Base-by-base conservation (phyloP, 257 asterid species). In the Forsythia suspensa region DNA sequence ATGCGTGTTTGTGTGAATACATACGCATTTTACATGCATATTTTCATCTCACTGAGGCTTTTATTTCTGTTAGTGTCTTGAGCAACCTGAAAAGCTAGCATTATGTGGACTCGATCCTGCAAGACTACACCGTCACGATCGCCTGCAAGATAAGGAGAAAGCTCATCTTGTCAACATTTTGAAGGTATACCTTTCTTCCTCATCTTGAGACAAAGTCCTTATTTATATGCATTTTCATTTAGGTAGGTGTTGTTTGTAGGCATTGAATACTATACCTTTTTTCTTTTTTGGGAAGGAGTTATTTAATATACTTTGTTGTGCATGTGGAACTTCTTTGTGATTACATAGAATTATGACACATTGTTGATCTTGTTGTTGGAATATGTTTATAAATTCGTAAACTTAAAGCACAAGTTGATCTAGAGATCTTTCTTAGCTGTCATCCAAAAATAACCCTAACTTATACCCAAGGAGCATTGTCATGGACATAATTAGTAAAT, bases 71-170 rank as follows among this genome's bases (percentile, higher is more conserved):
- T 73, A 93, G 98, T 86, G 92, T 80, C 88, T 90, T 77, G 96
- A 88, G 87, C 89, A 87, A 84, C 93, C 98, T 84, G 94, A 90
- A 85, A 93, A 93, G 84, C 87, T 93, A 73, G 96, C 90, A 43
- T 82, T 93, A 44, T 91, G 97, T 80, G 98, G 98, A 76, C 98
- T 93, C 61, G 93, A 90, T 85, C 91, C 97, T 85, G 82, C 85
- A 73, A 83, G 79, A 80, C 84, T 93, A 87, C 83, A 88, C 73
- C 89, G 93, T 72, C 87, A 86, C 80, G 98, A 91, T 83, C 98
- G 98, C 51, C 88, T 93, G 74, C 98, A 93, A 87, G 98, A 90
- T 80, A 85, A 88, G 83, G 79, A 75, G 20, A 85, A 82, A 77
- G 43, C 85, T 79, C 91, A 93, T 86, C 92, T 93, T 83, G 94